Base-by-base conservation (phyloP, 2,329 filamentous ascomycete species). In the Verticillium longisporum region DNA sequence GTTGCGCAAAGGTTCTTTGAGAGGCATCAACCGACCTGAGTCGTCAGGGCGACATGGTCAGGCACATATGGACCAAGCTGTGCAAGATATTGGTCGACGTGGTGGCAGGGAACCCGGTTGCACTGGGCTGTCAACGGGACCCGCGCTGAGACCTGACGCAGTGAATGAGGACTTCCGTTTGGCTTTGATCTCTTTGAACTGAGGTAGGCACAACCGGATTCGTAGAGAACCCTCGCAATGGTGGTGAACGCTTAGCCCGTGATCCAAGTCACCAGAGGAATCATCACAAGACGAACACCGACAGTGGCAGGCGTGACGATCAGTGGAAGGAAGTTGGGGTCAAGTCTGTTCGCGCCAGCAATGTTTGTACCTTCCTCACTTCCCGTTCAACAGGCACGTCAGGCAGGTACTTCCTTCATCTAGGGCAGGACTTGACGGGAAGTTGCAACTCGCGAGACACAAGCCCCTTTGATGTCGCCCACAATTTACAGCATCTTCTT, bases 361-460 rank as follows among this genome's bases (percentile, higher is more conserved):
- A 21, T 53, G 55, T 36, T 36, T 36, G 55, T 36, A 34, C 55
- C 32, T 56, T 13, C 55, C 55, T 37, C 55, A 3, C 55, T n/a
- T 37, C 33, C 32, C 33, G 34, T 34, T 4, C 6, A 31, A 31
- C n/a, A 53, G 18, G n/a, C 18, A 53, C 45, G 4, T 21, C 55
- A n/a, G 37, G 32, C 45, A 13, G 45, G 45, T 13, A 3, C 45
- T 18, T 53, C 26, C 45, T 18, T 53, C 26, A 31, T 45, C 32
- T 38, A 26, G 13, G 26, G 26, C 26, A 41, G 38, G 56, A 58
- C 56, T 21, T 38, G 21, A 34, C 56, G 56, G 56, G 56, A 58
- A 58, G 56, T 41, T 58, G 56, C 56, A n/a, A 58, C 56, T 58
- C 56, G 31, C 18, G 56, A 58, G 38, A 50, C 56, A 58, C 37